Evolutionary conservation across 83 land plant species (phyloP).

Genomic region (Thuja plicata): DNA sequence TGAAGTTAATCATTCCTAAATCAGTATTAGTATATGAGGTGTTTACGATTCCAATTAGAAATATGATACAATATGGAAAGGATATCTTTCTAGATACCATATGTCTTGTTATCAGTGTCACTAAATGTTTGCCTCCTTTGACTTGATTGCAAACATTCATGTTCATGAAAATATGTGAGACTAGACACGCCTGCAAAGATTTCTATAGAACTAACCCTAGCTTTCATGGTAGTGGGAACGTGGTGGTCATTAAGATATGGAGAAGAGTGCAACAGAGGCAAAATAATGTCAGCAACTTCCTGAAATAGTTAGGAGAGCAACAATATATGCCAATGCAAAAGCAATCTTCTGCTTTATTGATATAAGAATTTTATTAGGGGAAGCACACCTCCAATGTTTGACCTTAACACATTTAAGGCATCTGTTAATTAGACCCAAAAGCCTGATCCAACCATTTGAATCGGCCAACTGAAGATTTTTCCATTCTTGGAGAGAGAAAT

Average conservation of each 20-base stretch:
- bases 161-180: not conserved
- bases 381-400: not conserved
- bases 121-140: constrained; percentile 26
- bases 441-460: too few relatives aligned
- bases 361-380: constrained; percentile 1
- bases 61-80: not conserved
- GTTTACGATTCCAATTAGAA: not conserved
- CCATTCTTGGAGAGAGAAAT: not conserved
- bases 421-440: not conserved
- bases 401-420: not conserved
- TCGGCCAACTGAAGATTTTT: constrained; percentile 20
- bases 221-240: constrained; percentile 25
- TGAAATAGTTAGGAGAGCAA: constrained; percentile 50
- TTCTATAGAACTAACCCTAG: constrained; percentile 1
- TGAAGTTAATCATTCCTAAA: not conserved
- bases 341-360: constrained; percentile 49
- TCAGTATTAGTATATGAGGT: not conserved
- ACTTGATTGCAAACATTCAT: constrained; percentile 17
- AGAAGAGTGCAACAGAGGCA: too few relatives aligned
- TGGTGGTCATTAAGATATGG: constrained; percentile 65
- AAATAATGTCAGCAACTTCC: constrained; percentile 48
- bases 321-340: constrained; percentile 66
- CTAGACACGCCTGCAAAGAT: not conserved
- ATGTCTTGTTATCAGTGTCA: constrained; percentile 14
- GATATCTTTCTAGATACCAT: not conserved